Evolutionary conservation across 208 protist species (phyloP), one percentile per base, ranked within the genome.

Genomic region (Trichomonas gallinae): DNA sequence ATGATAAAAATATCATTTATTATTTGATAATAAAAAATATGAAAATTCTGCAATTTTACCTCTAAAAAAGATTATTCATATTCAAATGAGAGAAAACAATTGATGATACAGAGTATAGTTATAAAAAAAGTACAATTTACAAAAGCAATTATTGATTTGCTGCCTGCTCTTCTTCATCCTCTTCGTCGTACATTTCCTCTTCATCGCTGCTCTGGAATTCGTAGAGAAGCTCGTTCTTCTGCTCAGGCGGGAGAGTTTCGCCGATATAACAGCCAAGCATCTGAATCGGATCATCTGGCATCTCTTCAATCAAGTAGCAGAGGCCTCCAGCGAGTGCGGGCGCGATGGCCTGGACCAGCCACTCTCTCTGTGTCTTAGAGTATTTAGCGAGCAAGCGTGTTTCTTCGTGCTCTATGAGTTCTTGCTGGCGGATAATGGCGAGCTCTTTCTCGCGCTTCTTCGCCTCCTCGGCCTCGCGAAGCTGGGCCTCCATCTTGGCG

Each of bases 231-330:
- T 93, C 44, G 26, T 34, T 42, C 36, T 93, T 42, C 26, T 51
- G 87, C 31, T 93, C 87, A 34, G 40, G 87, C 15, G 87, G 40
- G 38, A 93, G 44, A 6, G 42, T 48, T 93, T 42, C 26, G 2
- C 87, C 87, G n/a, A 93, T 51, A 26, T 48, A 93, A 26, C 87
- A 93, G 26, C 87, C 87, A 0, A 93, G 31, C 17, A 93, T 34
- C 26, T 93, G 87, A 31, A 93, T 93, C 38, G 87, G 87, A 51
- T 93, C 44, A n/a, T 93, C 87, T 8, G 87, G 87, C 87, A 93
- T 93, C 36, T 48, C 40, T 0, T 42, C 44, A 17, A 93, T 93
- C 26, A 93, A 51, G 34, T 48, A 93, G 87, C 87, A 93, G 9
- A 93, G 31, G 21, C 87, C 87, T 45, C 45, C 87, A 38, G 87